Evolutionary conservation across 148 eudicot genomes (phyloP).

Genomic region (Cornus kousa): DNA sequence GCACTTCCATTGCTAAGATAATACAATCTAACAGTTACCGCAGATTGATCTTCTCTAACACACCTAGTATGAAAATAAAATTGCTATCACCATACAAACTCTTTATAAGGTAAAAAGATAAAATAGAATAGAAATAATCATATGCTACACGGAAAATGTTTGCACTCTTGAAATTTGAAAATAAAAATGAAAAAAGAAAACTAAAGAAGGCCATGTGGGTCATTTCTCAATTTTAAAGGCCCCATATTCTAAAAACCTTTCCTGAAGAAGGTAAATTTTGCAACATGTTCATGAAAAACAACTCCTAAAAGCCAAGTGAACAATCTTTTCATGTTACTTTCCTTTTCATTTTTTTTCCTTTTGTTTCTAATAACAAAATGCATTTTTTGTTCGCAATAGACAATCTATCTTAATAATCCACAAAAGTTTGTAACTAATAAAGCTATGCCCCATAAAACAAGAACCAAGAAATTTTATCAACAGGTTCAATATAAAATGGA

Average conservation of each 20-base stretch:
- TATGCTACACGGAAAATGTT: too few species aligned
- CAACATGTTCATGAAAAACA: too few species aligned
- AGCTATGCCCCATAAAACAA: not conserved
- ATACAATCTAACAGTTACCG: conserved; percentile 71
- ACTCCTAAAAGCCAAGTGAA: not conserved
- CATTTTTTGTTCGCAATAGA: not conserved
- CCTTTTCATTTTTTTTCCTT: too few species aligned
- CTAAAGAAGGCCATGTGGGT: too few species aligned
- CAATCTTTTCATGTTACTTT: not conserved
- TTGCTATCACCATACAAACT: conserved; percentile 6
- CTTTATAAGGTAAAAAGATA: too few species aligned
- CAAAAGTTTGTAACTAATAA: too few species aligned
- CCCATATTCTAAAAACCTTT: too few species aligned
- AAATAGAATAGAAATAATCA: too few species aligned
- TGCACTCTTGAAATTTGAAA: too few species aligned
- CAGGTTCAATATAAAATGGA: not conserved
- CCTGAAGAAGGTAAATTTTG: too few species aligned
- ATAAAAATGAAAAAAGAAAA: too few species aligned
- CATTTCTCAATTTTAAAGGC: too few species aligned
- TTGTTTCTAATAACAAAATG: not conserved
- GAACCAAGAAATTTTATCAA: not conserved
- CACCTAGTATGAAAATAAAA: conserved; percentile 47
- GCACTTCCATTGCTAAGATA: conserved; percentile 96
- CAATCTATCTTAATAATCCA: not conserved
- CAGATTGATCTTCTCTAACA: conserved; percentile 88